phyloP scores from a whole-genome alignment of 495 filamentous ascomycete genomes.

The Podospora pseudoanserina region DNA sequence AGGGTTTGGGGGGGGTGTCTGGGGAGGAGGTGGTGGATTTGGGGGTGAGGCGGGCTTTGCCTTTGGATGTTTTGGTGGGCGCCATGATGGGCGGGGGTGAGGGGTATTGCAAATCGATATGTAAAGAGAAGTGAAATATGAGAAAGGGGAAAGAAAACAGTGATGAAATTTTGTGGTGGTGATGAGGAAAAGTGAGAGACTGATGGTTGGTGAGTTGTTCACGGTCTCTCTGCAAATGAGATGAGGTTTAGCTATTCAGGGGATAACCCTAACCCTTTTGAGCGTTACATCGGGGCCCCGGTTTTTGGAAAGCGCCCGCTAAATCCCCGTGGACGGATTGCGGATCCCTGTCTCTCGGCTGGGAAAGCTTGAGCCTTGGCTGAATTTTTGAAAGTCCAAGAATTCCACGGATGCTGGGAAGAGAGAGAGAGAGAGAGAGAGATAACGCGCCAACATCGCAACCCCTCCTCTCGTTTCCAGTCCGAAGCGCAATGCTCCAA shows the following conservation, averaged over 20 bases:
- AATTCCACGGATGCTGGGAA: neutral
- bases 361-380: constrained; percentile 2
- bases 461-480: neutral
- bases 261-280: constrained; percentile 16
- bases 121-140: neutral
- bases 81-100: constrained; percentile 18
- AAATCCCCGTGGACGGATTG: neutral
- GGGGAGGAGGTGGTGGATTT: constrained; percentile 28
- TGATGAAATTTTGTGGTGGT: neutral
- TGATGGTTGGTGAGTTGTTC: constrained; percentile 3
- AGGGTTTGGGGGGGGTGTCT: constrained; percentile 44
- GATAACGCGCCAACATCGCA: neutral
- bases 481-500: constrained; percentile 27
- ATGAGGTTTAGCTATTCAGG: neutral
- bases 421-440: neutral
- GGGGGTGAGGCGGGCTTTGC: constrained; percentile 15
- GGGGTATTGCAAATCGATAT: neutral
- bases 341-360: neutral
- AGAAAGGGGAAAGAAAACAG: neutral
- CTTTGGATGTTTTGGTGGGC: constrained; percentile 23
- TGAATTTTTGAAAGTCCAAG: constrained; percentile 26
- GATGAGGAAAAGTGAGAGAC: neutral
- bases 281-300: constrained; percentile 7
- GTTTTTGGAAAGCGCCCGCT: neutral
- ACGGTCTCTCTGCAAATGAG: neutral